Base-by-base conservation (phyloP, 1,284 basidiomycete genomes). In the Cutaneotrichosporon mucoides region DNA sequence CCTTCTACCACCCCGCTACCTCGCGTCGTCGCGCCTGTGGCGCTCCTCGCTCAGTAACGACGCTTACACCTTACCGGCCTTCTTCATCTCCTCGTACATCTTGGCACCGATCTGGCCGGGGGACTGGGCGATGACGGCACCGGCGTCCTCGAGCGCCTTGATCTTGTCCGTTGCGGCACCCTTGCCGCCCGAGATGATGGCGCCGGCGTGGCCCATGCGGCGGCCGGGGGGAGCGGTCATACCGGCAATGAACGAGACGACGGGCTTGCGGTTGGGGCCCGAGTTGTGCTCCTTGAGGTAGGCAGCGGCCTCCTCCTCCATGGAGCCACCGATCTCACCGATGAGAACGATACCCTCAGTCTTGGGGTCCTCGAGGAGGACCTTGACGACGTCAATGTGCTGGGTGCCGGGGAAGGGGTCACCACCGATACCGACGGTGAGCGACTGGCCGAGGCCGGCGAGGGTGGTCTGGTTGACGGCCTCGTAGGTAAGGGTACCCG, bases 261-360 rank as follows among this genome's bases (percentile, higher is more conserved):
- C 92, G 56, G 96, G 96, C 80, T 99, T 99, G 65, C 91, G 91
- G 70, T 88, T 84, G 63, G 81, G 80, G 46, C 89, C 91, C 80
- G 91, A 89, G 85, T 99, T 99, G 83, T 92, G 88, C 78, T 86
- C 83, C 76, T 90, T 88, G 59, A 99, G 83, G 80, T 94, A 96
- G 72, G 94, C 96, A 4, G 96, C 96, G 13, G 96, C 96, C 68
- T 99, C 95, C 78, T 99, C 96, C 81, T 99, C 96, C 94, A 98
- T 99, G 15, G 89, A 88, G 35, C 96, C 96, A 70, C 96, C 96
- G 72, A 99, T 99, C 80, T 99, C 96, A 68, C 96, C 96, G 71
- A 99, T 99, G 68, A 99, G 83, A 58, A 99, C 95, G 67, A 99
- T 94, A 71, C 92, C 93, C 81, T 96, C 86, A 2, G 93, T 97